Base-by-base conservation (phyloP, 2,329 filamentous ascomycete species). In the Colletotrichum spaethianum region DNA sequence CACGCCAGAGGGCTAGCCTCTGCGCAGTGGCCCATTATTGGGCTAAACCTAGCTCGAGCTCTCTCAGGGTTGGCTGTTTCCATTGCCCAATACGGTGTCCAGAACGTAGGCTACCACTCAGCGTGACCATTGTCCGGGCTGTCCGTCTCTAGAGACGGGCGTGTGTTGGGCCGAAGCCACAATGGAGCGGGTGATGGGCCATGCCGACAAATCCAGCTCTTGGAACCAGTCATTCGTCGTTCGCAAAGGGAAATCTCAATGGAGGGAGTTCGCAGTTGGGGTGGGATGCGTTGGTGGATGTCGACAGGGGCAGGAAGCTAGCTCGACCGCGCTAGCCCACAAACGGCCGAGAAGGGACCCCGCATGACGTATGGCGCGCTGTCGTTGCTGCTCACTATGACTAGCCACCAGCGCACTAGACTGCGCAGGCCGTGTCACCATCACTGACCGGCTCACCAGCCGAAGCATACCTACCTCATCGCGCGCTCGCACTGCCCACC, bases 301-400 rank as follows among this genome's bases (percentile, higher is more conserved):
- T 63, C 9, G 61, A 55, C 64, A 44, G 48, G n/a, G 50, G 33
- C 20, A 52, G 40, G 23, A 65, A 40, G 59, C 53, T 50, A 70
- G 23, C 36, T 36, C 36, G 40, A 26, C 26, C 20, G n/a, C 44
- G 46, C 70, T 72, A 70, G 59, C 20, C 69, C 66, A 48, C 33
- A 72, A 64, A 56, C 70, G 70, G 70, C 48, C 46, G 60, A 26
- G 20, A 33, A 56, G 36, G 53, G 46, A 70, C 65, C 65, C 60
- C 67, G 60, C 53, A 72, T 72, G 70, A 72, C 70, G 69, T 72
- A 69, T 69, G 57, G 57, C 42, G 56, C 55, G 64, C 57, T 14
- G 52, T 60, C 42, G 69, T 69, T 31, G 52, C 52, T 38, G 59
- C 59, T 69, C 69, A 63, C 69, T 66, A 63, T 63, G 68, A 71